phyloP scores from a whole-genome alignment of 106 monocot genomes.

The Allium fistulosum region DNA sequence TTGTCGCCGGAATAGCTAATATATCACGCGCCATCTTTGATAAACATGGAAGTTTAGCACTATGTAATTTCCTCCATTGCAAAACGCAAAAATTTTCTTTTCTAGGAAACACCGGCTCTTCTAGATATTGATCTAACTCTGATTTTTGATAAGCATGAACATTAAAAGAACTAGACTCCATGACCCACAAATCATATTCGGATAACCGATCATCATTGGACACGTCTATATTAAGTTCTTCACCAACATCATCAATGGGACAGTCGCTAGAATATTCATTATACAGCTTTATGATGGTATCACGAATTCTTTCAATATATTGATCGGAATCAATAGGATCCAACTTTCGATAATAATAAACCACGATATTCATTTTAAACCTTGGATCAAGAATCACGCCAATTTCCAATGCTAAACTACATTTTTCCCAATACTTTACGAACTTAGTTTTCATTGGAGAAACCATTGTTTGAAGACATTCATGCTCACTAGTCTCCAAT shows the following conservation, averaged over 20 bases:
- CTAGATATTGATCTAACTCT: neutral
- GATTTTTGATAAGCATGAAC: neutral
- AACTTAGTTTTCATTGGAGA: neutral
- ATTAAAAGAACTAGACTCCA: neutral
- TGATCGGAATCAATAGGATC: neutral
- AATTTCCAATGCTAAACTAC: neutral
- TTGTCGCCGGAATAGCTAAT: conserved; percentile 1
- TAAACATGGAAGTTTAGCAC: neutral
- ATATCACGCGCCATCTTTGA: conserved; percentile 1
- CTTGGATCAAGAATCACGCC: neutral
- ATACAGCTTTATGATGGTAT: neutral
- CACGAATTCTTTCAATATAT: neutral
- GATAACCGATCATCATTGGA: neutral
- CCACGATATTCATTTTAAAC: neutral
- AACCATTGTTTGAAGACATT: neutral
- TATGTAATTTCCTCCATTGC: neutral
- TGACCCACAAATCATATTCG: neutral
- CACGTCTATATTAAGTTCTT: no score
- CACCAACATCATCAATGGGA: no score
- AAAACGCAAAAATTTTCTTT: neutral
- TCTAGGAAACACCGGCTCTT: neutral
- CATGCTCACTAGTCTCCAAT: neutral
- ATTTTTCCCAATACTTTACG: conserved; percentile 1
- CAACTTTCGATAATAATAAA: neutral
- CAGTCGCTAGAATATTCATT: neutral